Base-by-base conservation (phyloP, 306 rosid species). In the Pueraria montana region DNA sequence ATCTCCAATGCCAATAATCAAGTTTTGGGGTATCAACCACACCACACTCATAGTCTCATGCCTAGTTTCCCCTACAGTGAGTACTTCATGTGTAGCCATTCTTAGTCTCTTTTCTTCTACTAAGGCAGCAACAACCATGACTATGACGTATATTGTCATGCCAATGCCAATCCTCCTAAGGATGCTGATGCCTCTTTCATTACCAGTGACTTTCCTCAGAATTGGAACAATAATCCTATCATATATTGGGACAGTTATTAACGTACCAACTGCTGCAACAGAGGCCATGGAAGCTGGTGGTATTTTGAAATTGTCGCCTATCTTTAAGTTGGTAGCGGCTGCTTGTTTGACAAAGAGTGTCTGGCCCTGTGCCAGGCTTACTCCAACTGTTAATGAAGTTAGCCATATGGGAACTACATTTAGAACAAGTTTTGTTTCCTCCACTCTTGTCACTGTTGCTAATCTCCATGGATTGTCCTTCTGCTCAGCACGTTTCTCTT, bases 321-420 rank as follows among this genome's bases (percentile, higher is more conserved):
- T 11, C 27, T 67, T 82, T 13, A 87, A 32, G 59, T 87, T 85
- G 79, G 68, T 87, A 2, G 88, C 8, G 16, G 85, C 78, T 17
- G 90, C 92, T 80, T 87, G 90, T 78, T 89, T 89, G 16, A 89
- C 74, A 59, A 89, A 89, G 62, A 89, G 83, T 40, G 92, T 89
- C 8, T 86, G 0, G 18, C 62, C 62, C 48, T 87, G 90, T 34
- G 90, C 86, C 17, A 87, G 2, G 42, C 82, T 56, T 24, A 89
- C 21, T 67, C 92, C 92, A 40, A 26, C 13, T 43, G 84, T 62
- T 72, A 89, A 21, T 16, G 88, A 79, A 20, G 88, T 82, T 45
- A 89, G 76, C 92, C 92, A 89, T 70, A 89, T 82, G 2, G 92
- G 92, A 58, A 89, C 14, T 40, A 84, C 5, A n/a, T 76, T 87